phyloP scores from a whole-genome alignment of 148 eudicot species.

The Pouteria glomerata region DNA sequence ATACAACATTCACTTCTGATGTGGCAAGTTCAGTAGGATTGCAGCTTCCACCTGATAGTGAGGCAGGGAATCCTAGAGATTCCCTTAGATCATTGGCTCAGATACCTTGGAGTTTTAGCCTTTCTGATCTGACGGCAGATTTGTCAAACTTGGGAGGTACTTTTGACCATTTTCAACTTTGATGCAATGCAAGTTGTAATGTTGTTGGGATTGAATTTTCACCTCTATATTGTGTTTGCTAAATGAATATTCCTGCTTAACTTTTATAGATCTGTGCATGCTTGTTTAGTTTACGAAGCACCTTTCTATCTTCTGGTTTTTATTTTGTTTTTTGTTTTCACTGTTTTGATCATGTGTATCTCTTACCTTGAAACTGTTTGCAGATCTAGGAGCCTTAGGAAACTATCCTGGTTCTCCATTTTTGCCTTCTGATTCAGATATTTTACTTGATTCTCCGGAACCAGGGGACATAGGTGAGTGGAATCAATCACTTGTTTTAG shows the following conservation, averaged over 20 bases:
- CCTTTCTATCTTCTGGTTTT: no score
- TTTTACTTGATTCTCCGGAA: slow-evolving; percentile 6
- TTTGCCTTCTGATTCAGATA: slow-evolving; percentile 88
- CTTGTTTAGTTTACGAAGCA: no score
- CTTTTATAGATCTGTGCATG: background rate
- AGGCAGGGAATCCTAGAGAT: slow-evolving; percentile 71
- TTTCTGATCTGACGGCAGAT: slow-evolving; percentile 95
- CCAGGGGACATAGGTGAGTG: slow-evolving; percentile 38
- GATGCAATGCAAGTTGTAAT: background rate
- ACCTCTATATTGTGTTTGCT: background rate
- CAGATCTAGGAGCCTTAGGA: slow-evolving; percentile 97
- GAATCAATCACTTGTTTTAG: background rate
- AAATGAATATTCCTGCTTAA: background rate
- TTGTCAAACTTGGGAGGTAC: slow-evolving; percentile 95
- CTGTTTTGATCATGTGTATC: background rate
- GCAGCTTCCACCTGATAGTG: slow-evolving; percentile 80
- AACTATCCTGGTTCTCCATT: slow-evolving; percentile 97
- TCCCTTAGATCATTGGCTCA: slow-evolving; percentile 77
- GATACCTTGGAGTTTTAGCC: slow-evolving; percentile 96
- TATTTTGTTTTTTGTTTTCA: no score
- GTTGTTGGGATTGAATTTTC: background rate
- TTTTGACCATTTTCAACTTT: background rate
- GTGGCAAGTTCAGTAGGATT: slow-evolving; percentile 81
- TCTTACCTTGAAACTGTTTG: slow-evolving; percentile 6
- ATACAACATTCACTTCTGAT: slow-evolving; percentile 76